phyloP scores from a whole-genome alignment of 106 monocot species.

The Cymbidium sinense region DNA sequence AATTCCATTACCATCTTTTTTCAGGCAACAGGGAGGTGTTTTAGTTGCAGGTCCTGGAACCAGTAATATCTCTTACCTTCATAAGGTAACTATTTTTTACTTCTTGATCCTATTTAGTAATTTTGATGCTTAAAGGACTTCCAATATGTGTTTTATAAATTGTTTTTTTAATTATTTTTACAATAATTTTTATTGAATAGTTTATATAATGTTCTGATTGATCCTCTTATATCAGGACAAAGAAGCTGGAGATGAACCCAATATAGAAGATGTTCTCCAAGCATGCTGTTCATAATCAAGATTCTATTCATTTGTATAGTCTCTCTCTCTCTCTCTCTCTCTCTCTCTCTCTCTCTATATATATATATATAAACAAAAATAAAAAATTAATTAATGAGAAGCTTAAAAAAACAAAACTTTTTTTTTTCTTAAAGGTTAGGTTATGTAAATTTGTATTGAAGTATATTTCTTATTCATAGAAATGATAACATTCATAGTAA shows the following conservation, averaged over 20 bases:
- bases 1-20: constrained; percentile 2
- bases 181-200: not conserved
- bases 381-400: no score
- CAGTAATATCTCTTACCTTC: constrained; percentile 59
- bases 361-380: no score
- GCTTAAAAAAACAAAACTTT: no score
- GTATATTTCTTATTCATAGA: no score
- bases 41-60: constrained; percentile 78
- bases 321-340: no score
- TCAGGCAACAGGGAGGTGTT: constrained; percentile 90
- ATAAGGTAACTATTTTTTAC: constrained; percentile 46
- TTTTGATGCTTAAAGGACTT: not conserved
- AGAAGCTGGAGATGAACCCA: constrained; percentile 94
- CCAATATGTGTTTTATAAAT: no score
- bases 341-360: no score
- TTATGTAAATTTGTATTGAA: no score
- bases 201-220: not conserved
- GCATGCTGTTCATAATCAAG: constrained; percentile 48
- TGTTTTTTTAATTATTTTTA: not conserved
- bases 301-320: no score
- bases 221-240: constrained; percentile 52
- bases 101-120: not conserved
- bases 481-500: no score
- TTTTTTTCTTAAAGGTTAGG: no score
- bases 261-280: constrained; percentile 63